Evolutionary conservation across 2,329 filamentous ascomycete genomes (phyloP), one percentile per base, ranked within the genome.

Genomic region (Magnaporthiopsis incrustans): DNA sequence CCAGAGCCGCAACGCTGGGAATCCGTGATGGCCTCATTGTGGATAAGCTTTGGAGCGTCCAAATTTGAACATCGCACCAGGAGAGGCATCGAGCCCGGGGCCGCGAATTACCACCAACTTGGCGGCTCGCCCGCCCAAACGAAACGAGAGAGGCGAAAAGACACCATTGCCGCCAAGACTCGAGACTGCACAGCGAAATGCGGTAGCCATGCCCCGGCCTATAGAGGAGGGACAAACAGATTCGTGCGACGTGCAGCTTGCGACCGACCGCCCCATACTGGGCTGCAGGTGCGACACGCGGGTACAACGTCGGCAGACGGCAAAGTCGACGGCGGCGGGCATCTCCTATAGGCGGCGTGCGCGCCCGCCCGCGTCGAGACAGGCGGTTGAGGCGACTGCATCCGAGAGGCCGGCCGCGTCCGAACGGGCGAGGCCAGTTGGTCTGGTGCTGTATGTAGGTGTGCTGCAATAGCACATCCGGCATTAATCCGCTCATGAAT

Each of bases 21-120:
- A 58, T 58, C 57, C 30, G 57, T 58, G 57, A 58, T 58, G 57
- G 57, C 26, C 57, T 58, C 57, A 58, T 58, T 58, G 57, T 32
- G 57, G 57, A 22, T 53, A 53, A 25, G 22, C 7, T 25, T 53
- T 25, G 44, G 44, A 10, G 22, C 44, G 2, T 25, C 18, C n/a
- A 58, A 25, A 18, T 8, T 58, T 58, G 57, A 18, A 25, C 57
- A 15, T 58, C 2, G 30, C 8, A 27, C 57, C 57, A 58, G 57
- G 18, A 25, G 1, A 30, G 30, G 30, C 26, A 18, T 18, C 15
- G 38, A 15, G 38, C 14, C 38, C 15, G 18, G 44, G 44, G n/a
- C 44, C 44, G 22, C n/a, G 44, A 53, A 53, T 53, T 10, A 30
- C 30, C 30, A 30, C 4, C 14, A 8, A 4, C 30, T 58, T 44